A percentile compares a stretch with the other conserved stretches of the same genome.
These are phyloP conservation scores for Tricharina praecox DNA, from an alignment of 495 filamentous ascomycete genomes.

Conservation along the genomic window DNA sequence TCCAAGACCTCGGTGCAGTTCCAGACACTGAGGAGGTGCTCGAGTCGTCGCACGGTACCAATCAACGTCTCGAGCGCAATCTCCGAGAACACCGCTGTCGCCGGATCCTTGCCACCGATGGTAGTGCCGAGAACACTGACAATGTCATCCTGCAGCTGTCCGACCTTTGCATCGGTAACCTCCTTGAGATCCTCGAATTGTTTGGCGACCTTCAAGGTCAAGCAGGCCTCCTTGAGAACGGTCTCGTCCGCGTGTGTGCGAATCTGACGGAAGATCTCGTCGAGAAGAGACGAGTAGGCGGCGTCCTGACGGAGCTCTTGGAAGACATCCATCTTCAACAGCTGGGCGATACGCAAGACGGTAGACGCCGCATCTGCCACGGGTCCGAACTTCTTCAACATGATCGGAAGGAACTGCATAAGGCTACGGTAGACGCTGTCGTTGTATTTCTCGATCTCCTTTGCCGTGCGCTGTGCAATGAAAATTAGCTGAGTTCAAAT, in stretches of 20 bases:
- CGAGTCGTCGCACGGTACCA: slow-evolving; percentile 66
- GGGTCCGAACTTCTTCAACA: slow-evolving; percentile 83
- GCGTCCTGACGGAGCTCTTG: slow-evolving; percentile 73
- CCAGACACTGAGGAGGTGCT: slow-evolving; percentile 63
- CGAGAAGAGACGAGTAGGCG: slow-evolving; percentile 62
- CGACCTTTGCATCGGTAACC: slow-evolving; percentile 58
- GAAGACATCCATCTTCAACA: slow-evolving; percentile 73
- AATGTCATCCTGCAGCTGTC: slow-evolving; percentile 69
- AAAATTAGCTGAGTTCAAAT: slow-evolving; percentile 1
- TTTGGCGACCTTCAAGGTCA: slow-evolving; percentile 68
- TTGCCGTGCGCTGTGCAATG: slow-evolving; percentile 28
- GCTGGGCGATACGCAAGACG: slow-evolving; percentile 72
- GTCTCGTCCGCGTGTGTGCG: slow-evolving; percentile 69
- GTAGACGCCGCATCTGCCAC: slow-evolving; percentile 69
- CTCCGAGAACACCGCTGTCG: slow-evolving; percentile 45
- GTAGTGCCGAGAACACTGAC: slow-evolving; percentile 52
- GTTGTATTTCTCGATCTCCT: slow-evolving; percentile 37
- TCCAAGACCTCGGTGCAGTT: slow-evolving; percentile 63
- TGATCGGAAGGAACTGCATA: slow-evolving; percentile 58
- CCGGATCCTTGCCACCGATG: slow-evolving; percentile 47
- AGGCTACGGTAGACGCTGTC: slow-evolving; percentile 33
- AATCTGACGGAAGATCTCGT: slow-evolving; percentile 89
- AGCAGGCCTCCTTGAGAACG: slow-evolving; percentile 69
- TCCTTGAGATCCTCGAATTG: slow-evolving; percentile 77
- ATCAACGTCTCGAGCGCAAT: slow-evolving; percentile 46